Conservation (phyloP, 2,329 filamentous ascomycete species). For the Epichloe sibirici region DNA sequence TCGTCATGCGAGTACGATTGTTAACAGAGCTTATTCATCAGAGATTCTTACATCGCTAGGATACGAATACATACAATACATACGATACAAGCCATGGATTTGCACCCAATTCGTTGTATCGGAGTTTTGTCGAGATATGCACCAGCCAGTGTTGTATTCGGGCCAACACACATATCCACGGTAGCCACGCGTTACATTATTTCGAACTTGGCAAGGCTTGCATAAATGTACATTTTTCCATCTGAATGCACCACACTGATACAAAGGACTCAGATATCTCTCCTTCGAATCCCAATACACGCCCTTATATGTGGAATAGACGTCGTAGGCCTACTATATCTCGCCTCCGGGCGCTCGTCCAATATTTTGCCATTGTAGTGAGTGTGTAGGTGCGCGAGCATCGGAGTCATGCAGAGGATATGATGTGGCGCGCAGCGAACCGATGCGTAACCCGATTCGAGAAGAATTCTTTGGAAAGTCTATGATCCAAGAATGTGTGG, state of each 20-base stretch:
- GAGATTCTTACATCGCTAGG: not conserved
- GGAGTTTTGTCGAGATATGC: too few species aligned
- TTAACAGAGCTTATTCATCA: not conserved
- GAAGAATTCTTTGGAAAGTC: slow-evolving; percentile 24
- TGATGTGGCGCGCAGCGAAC: slow-evolving; percentile 29
- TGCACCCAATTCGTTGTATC: too few species aligned
- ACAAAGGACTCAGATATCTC: not conserved
- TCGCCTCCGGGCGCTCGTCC: slow-evolving; percentile 23
- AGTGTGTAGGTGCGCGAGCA: slow-evolving; percentile 35
- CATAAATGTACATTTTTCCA: too few species aligned
- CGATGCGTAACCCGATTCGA: slow-evolving; percentile 31
- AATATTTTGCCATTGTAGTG: slow-evolving; percentile 40
- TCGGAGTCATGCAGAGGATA: slow-evolving; percentile 25
- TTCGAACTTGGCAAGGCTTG: too few species aligned
- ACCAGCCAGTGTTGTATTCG: too few species aligned
- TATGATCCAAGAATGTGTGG: slow-evolving; percentile 30
- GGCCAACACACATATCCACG: too few species aligned
- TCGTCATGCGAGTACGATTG: too few species aligned
- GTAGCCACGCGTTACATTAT: too few species aligned
- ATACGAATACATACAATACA: not conserved
- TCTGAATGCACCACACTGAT: not conserved
- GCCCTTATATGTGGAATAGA: slow-evolving; percentile 19
- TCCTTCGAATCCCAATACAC: slow-evolving; percentile 16
- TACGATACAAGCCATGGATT: too few species aligned
- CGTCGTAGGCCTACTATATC: slow-evolving; percentile 33